Base-by-base conservation (phyloP, 805 yeast species). In the Pichia manshurica region DNA sequence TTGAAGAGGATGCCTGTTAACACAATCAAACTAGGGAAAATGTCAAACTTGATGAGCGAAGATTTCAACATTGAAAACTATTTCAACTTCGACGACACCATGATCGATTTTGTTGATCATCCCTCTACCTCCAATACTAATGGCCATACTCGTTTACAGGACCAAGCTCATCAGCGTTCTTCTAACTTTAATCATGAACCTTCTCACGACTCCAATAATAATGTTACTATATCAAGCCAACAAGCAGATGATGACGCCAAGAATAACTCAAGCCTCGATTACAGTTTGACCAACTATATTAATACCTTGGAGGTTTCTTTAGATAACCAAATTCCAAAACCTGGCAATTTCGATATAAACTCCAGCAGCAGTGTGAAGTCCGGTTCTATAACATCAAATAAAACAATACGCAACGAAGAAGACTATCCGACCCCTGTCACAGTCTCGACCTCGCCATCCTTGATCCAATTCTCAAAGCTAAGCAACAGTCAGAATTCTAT, bases 61-160 rank as follows among this genome's bases (percentile, higher is more conserved):
- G 64, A 62, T 19, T 64, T 64, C 46, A 59, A 64, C 46, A 58
- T 66, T 42, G 68, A 65, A 42, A 52, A 51, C 44, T 64, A 63
- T 42, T 49, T 66, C 41, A 64, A 62, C 37, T 60, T 66, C 38
- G 68, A 62, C 47, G 61, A 57, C 28, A 54, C 49, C 39, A 52
- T 53, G 34, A 58, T 51, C 38, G 67, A 62, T 42, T 47, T 64
- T 20, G 49, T 59, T 15, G 15, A 19, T 12, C 21, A 41, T 37
- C 33, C 12, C n/a, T 22, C 23, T 22, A 29, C 17, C 28, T 33
- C 25, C 21, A 19, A 41, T 15, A 32, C 37, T 15, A 35, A 12
- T 23, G 39, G 29, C 22, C 33, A 25, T 25, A 8, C 10, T 10
- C 29, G 10, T 25, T 25, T 25, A 7, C 29, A 25, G n/a, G n/a